Conservation (phyloP, 345 rosid genomes). For the Populus euphratica region DNA sequence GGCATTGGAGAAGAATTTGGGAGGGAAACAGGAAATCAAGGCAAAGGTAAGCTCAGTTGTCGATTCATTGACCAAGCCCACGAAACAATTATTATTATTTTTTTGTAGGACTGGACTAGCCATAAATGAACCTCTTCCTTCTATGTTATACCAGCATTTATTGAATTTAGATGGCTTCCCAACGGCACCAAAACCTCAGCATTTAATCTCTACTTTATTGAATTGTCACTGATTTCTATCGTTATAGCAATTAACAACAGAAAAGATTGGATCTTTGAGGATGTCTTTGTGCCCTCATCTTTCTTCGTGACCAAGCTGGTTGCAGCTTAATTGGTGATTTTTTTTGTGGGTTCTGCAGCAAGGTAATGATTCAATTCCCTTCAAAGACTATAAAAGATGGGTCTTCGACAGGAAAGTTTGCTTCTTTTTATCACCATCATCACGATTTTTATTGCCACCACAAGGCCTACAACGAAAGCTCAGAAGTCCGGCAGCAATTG, state of each 20-base stretch:
- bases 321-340: background rate
- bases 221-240: background rate
- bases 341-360: background rate
- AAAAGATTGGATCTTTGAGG: background rate
- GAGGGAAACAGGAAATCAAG: slow-evolving; percentile 7
- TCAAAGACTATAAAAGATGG: slow-evolving; percentile 13
- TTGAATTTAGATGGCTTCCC: slow-evolving; percentile 38
- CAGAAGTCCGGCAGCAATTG: slow-evolving; percentile 15
- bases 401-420: background rate
- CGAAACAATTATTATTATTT: background rate
- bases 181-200: slow-evolving; percentile 20
- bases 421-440: slow-evolving; percentile 1
- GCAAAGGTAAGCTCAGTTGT: slow-evolving; percentile 21
- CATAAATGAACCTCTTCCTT: slow-evolving; percentile 21
- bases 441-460: background rate
- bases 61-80: slow-evolving; percentile 18
- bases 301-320: background rate
- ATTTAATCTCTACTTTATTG: slow-evolving; percentile 12
- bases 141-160: slow-evolving; percentile 32
- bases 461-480: slow-evolving; percentile 11
- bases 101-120: background rate
- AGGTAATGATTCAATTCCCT: slow-evolving; percentile 4
- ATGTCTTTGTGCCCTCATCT: background rate
- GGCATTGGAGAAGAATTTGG: slow-evolving; percentile 23
- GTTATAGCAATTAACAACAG: background rate